These are phyloP conservation scores for Clonostachys sp. DNA, from an alignment of 2,329 filamentous ascomycete species.

Conservation along the genomic window DNA sequence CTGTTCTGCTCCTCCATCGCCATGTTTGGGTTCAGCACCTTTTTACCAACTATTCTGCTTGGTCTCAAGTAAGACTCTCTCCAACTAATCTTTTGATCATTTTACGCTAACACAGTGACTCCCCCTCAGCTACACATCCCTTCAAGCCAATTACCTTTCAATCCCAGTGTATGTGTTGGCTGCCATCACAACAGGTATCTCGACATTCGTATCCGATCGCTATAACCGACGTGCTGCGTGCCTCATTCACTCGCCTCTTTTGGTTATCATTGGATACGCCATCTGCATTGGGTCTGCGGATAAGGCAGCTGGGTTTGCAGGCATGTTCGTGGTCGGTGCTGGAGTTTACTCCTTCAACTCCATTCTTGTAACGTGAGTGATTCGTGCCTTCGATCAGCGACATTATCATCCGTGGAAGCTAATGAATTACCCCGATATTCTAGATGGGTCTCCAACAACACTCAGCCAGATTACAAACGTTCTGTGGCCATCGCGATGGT, in stretches of 20 bases:
- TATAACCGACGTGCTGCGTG: constrained; percentile 19
- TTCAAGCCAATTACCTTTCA: constrained; percentile 23
- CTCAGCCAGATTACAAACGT: constrained; percentile 24
- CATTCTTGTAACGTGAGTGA: constrained; percentile 5
- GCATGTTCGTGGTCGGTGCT: constrained; percentile 19
- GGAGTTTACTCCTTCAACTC: constrained; percentile 9
- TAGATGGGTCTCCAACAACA: constrained; percentile 22
- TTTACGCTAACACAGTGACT: background rate
- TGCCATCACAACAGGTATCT: constrained; percentile 13
- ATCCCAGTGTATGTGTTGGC: constrained; percentile 25
- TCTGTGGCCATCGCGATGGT: constrained; percentile 19
- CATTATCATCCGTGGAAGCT: background rate
- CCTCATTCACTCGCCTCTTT: constrained; percentile 15
- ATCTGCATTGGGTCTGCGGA: constrained; percentile 20
- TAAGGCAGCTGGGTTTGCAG: constrained; percentile 20
- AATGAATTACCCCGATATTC: constrained; percentile 1
- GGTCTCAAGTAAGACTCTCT: background rate
- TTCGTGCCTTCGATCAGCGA: constrained; percentile 2
- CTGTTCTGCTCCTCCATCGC: constrained; percentile 25
- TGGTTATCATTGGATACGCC: constrained; percentile 22
- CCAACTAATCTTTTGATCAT: too few relatives aligned
- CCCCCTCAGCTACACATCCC: background rate
- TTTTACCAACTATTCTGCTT: constrained; percentile 11
- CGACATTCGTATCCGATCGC: constrained; percentile 21
- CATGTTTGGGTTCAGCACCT: constrained; percentile 23